Conservation (phyloP, 331 rosid genomes). For the Prunus yedoensis region DNA sequence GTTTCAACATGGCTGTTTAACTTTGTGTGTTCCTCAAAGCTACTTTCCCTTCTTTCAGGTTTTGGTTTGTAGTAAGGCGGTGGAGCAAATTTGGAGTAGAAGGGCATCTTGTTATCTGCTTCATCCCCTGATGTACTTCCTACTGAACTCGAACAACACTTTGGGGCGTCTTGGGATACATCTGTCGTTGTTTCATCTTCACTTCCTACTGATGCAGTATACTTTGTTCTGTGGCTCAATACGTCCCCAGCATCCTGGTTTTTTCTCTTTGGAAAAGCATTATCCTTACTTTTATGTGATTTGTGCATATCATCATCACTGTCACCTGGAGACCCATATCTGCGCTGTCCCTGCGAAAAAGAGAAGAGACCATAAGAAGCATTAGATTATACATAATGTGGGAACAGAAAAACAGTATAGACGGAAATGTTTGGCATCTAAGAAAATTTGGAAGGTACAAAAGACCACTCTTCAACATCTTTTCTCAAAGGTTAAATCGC, state of each 20-base stretch:
- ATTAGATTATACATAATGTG: neutral
- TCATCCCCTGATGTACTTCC: slow-evolving; percentile 54
- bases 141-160: slow-evolving; percentile 44
- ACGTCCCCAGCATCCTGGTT: slow-evolving; percentile 10
- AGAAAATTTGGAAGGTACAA: neutral
- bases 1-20: slow-evolving; percentile 3
- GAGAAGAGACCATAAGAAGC: neutral
- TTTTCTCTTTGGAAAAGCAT: slow-evolving; percentile 9
- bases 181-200: slow-evolving; percentile 51
- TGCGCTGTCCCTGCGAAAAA: slow-evolving; percentile 37
- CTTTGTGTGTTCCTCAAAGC: slow-evolving; percentile 22
- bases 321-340: slow-evolving; percentile 12
- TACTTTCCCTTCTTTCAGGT: slow-evolving; percentile 29
- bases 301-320: slow-evolving; percentile 13
- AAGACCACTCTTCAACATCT: neutral
- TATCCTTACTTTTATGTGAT: slow-evolving; percentile 23
- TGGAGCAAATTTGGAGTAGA: slow-evolving; percentile 26
- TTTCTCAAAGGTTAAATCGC: neutral
- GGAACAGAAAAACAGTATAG: neutral
- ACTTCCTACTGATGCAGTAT: slow-evolving; percentile 24
- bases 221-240: slow-evolving; percentile 1
- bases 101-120: slow-evolving; percentile 39
- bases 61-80: slow-evolving; percentile 60
- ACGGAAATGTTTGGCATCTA: neutral
- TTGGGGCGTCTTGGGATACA: slow-evolving; percentile 39